A percentile compares a stretch with the other conserved stretches of the same genome.
phyloP scores from a whole-genome alignment of 179 eudicot genomes.

The Beta macrorhiza region DNA sequence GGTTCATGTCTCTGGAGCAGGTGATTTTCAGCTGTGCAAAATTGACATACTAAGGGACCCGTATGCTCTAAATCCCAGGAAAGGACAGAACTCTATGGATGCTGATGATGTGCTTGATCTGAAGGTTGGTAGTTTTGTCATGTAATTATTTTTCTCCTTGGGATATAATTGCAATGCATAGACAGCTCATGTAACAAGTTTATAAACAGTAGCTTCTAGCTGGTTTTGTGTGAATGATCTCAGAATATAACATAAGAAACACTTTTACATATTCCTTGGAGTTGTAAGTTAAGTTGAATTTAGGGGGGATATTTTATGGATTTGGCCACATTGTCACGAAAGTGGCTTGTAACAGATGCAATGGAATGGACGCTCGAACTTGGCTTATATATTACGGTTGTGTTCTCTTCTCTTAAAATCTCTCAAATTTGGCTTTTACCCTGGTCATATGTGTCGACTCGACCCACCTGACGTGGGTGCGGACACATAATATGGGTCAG shows the following conservation, averaged over 20 bases:
- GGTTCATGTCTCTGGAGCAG: constrained; percentile 97
- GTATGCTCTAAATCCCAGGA: constrained; percentile 61
- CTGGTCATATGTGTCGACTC: too few species aligned
- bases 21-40: constrained; percentile 80
- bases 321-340: too few species aligned
- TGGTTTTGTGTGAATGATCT: not conserved
- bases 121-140: constrained; percentile 39
- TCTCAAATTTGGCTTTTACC: not conserved
- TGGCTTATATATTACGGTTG: not conserved
- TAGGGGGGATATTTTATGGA: too few species aligned
- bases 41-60: constrained; percentile 86
- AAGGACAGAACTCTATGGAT: constrained; percentile 80
- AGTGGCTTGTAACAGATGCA: too few species aligned
- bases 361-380: too few species aligned
- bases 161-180: not conserved
- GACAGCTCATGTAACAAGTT: not conserved
- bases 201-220: not conserved
- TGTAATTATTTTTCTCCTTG: not conserved
- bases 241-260: not conserved
- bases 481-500: too few species aligned
- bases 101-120: constrained; percentile 55
- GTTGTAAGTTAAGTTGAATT: not conserved
- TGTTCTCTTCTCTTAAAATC: not conserved
- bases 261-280: not conserved
- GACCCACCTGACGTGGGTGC: too few species aligned